These are phyloP conservation scores for Linnemannia zychae DNA, from an alignment of 192 early-diverging fungal genomes.

Conservation along the genomic window DNA sequence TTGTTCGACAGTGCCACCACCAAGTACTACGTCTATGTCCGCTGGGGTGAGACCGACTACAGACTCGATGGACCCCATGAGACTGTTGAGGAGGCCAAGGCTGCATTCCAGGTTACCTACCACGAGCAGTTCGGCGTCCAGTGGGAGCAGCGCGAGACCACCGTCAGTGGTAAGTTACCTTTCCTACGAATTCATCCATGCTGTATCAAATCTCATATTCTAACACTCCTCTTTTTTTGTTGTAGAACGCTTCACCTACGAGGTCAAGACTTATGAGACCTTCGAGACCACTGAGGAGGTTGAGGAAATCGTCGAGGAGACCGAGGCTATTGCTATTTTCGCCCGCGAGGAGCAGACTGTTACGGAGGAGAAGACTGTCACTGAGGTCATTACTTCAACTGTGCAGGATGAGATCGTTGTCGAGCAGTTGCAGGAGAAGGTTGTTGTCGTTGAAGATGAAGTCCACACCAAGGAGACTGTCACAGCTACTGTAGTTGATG, in stretches of 20 bases:
- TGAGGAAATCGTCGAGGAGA: slow-evolving; percentile 47
- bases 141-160: slow-evolving; percentile 17
- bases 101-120: slow-evolving; percentile 22
- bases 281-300: slow-evolving; percentile 38
- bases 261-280: slow-evolving; percentile 41
- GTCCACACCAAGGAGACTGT: slow-evolving; percentile 2
- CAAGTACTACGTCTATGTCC: slow-evolving; percentile 22
- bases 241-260: slow-evolving; percentile 31
- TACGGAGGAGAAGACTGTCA: neutral
- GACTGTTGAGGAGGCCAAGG: slow-evolving; percentile 16
- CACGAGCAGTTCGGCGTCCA: slow-evolving; percentile 11
- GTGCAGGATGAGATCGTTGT: neutral
- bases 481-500: too few relatives aligned
- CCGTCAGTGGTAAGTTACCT: neutral
- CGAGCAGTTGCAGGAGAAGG: neutral
- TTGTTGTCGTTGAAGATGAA: neutral
- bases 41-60: slow-evolving; percentile 23
- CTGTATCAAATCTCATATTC: too few relatives aligned
- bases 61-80: slow-evolving; percentile 21
- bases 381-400: neutral
- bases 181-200: neutral
- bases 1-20: slow-evolving; percentile 4
- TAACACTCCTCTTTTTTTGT: neutral
- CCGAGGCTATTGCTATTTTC: slow-evolving; percentile 21
- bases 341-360: slow-evolving; percentile 30